Conservation (phyloP, 164 flowering plant species). For the Brasenia schreberi region DNA sequence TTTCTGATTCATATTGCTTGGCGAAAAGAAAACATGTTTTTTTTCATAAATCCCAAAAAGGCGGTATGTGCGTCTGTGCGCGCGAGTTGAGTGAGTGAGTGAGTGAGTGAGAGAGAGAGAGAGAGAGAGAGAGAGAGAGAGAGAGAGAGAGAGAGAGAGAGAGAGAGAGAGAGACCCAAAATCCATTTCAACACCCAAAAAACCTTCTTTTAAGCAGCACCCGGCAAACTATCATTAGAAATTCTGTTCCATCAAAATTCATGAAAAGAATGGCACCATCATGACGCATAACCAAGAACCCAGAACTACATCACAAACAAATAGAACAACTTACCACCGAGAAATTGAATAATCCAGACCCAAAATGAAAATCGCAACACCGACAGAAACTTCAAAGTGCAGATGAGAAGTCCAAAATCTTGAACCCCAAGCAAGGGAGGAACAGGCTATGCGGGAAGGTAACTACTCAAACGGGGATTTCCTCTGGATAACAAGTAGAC, state of each 20-base stretch:
- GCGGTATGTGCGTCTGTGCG: neutral
- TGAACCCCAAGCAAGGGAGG: neutral
- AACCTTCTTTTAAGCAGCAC: too few relatives aligned
- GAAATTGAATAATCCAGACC: neutral
- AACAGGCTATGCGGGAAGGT: neutral
- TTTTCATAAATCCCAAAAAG: neutral
- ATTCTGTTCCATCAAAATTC: neutral
- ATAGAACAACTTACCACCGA: neutral
- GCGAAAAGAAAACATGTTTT: neutral
- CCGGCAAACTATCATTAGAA: neutral
- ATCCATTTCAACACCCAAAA: neutral
- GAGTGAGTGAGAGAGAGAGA: too few relatives aligned
- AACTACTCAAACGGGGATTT: neutral
- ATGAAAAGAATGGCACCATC: neutral
- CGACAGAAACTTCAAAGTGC: neutral
- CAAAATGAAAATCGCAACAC: neutral
- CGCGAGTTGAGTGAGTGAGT: too few relatives aligned
- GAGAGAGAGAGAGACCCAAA: neutral
- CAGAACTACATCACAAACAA: neutral
- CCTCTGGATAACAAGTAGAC: neutral
- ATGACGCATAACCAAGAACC: neutral
- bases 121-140: too few relatives aligned
- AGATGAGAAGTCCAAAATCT: neutral
- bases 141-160: too few relatives aligned
- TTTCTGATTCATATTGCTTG: neutral